Conservation (phyloP, 768 basidiomycete genomes). For the Rhizopogon vinicolor region DNA sequence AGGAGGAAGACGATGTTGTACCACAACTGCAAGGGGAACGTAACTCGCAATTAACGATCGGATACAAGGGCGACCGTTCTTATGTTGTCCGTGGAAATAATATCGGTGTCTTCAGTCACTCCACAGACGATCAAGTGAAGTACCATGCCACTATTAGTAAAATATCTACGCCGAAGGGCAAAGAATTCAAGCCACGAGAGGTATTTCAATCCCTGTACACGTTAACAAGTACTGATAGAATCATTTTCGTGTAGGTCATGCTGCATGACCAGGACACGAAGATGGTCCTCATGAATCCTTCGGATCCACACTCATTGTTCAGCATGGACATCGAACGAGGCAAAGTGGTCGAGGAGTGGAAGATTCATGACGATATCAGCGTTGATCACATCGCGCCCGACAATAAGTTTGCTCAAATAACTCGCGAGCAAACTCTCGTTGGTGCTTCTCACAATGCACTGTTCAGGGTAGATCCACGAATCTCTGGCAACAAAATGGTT, state of each 20-base stretch:
- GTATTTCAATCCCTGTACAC: constrained; percentile 35
- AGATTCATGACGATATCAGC: constrained; percentile 83
- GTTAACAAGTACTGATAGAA: constrained; percentile 2
- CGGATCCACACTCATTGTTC: constrained; percentile 77
- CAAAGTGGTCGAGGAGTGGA: constrained; percentile 98
- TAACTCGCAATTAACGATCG: constrained; percentile 89
- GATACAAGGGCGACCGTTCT: constrained; percentile 92
- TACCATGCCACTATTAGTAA: constrained; percentile 87
- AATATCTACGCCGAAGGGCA: constrained; percentile 74
- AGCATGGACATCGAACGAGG: constrained; percentile 91
- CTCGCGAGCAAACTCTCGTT: constrained; percentile 87
- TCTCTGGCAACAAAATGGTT: constrained; percentile 89
- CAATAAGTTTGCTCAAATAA: constrained; percentile 92
- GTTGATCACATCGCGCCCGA: constrained; percentile 91
- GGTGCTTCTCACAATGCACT: constrained; percentile 92
- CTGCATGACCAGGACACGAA: constrained; percentile 93
- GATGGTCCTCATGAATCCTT: constrained; percentile 89
- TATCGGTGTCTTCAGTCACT: constrained; percentile 86
- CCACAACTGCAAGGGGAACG: constrained; percentile 50
- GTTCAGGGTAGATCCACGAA: constrained; percentile 96
- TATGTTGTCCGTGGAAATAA: constrained; percentile 91
- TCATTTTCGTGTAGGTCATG: constrained; percentile 65
- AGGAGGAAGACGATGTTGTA: constrained; percentile 40
- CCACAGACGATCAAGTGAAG: constrained; percentile 65
- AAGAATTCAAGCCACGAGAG: constrained; percentile 81